A percentile compares a stretch with the other conserved stretches of the same genome.
Evolutionary conservation across 768 basidiomycete genomes (phyloP).

Genomic region (Symmetrospora coprosmae): DNA sequence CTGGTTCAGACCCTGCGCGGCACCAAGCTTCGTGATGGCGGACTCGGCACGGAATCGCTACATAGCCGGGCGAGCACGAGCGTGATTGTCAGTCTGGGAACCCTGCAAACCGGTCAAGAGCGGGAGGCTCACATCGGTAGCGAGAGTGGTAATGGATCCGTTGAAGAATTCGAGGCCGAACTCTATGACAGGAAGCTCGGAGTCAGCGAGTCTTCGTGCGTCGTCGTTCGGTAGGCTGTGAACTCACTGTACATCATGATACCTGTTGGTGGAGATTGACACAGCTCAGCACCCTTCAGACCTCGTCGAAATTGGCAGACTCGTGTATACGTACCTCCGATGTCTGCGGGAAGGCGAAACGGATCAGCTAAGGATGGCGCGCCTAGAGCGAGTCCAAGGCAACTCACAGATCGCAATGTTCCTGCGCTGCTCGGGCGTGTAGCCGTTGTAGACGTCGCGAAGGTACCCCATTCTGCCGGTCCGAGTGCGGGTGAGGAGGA

Average conservation of each 20-base stretch:
- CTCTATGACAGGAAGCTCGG: not conserved
- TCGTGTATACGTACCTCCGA: not conserved
- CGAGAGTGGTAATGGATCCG: constrained; percentile 26
- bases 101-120: constrained; percentile 8
- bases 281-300: constrained; percentile 15
- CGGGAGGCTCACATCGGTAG: constrained; percentile 1
- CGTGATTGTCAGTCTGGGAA: constrained; percentile 20
- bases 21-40: constrained; percentile 32
- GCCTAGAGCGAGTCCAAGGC: not conserved
- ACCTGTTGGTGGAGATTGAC: not conserved
- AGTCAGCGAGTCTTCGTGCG: not conserved
- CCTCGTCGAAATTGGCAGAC: constrained; percentile 8
- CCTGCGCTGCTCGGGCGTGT: constrained; percentile 20
- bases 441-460: constrained; percentile 20
- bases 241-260: constrained; percentile 18
- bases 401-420: constrained; percentile 25
- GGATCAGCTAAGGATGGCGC: not conserved
- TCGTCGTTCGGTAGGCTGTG: not conserved
- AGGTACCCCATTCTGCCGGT: not conserved
- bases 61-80: constrained; percentile 1
- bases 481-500: not conserved
- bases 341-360: not conserved
- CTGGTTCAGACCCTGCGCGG: constrained; percentile 30
- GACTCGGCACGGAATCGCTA: constrained; percentile 28
- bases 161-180: constrained; percentile 24